phyloP scores from a whole-genome alignment of 306 rosid genomes.

The Trifolium repens region DNA sequence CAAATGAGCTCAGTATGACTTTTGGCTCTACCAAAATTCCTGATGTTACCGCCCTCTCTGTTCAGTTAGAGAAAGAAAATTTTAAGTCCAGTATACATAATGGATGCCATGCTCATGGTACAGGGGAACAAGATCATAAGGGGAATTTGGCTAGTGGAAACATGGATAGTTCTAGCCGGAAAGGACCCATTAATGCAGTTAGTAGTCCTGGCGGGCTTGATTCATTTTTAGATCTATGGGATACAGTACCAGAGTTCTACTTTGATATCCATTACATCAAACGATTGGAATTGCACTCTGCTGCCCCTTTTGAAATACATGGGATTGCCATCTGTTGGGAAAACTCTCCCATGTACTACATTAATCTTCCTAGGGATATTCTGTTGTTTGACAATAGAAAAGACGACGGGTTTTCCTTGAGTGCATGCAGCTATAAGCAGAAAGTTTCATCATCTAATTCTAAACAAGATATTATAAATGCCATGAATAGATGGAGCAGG shows the following conservation, averaged over 20 bases:
- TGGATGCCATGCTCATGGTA: conserved; percentile 44
- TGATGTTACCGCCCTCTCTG: conserved; percentile 37
- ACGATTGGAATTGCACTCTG: conserved; percentile 67
- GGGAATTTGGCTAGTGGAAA: conserved; percentile 45
- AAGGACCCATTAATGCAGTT: conserved; percentile 79
- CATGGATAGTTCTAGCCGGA: conserved; percentile 47
- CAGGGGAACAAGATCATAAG: conserved; percentile 42
- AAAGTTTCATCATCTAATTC: conserved; percentile 54
- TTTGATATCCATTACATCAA: conserved; percentile 83
- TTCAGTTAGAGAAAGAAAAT: conserved; percentile 45
- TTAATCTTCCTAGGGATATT: conserved; percentile 87
- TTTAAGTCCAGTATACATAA: conserved; percentile 42
- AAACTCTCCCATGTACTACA: conserved; percentile 78
- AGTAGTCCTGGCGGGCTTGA: conserved; percentile 77
- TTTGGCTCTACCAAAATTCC: conserved; percentile 44
- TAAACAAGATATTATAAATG: conserved; percentile 56
- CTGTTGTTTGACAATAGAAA: conserved; percentile 56
- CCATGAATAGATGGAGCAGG: conserved; percentile 71
- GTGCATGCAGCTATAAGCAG: conserved; percentile 50
- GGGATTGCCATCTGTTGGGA: conserved; percentile 97
- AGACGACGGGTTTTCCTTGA: conserved; percentile 46
- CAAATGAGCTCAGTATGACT: conserved; percentile 45
- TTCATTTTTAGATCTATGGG: conserved; percentile 89
- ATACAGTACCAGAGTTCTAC: conserved; percentile 65
- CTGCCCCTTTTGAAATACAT: conserved; percentile 73